Percentiles rank a stretch among this genome's conserved stretches.
Evolutionary conservation across 1,284 basidiomycete species (phyloP).

Genomic region (Rhodotorula sp.): DNA sequence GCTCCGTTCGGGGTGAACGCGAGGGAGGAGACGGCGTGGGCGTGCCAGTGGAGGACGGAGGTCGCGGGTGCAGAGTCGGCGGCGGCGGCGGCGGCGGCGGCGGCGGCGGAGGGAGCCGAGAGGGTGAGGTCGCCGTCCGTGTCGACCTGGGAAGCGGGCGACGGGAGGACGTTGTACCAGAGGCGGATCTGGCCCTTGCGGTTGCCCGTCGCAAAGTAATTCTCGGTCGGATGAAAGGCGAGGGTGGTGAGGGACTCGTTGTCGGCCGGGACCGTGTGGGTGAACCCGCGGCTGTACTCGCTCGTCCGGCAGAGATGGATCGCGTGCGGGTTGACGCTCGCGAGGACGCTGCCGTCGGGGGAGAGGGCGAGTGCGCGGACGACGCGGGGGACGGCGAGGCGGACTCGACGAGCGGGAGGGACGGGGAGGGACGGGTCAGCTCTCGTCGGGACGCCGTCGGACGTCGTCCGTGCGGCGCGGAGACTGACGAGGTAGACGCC

Average conservation of each 20-base stretch:
- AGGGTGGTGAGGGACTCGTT: conserved; percentile 68
- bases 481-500: conserved; percentile 26
- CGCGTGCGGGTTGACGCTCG: conserved; percentile 27
- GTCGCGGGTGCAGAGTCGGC: conserved; percentile 57
- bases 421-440: conserved; percentile 50
- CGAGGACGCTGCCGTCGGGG: conserved; percentile 22
- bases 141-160: conserved; percentile 54
- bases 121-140: conserved; percentile 9
- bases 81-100: too few species aligned
- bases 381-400: conserved; percentile 53
- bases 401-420: conserved; percentile 58
- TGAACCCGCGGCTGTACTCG: conserved; percentile 33
- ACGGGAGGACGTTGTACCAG: conserved; percentile 78
- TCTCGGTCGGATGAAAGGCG: conserved; percentile 82
- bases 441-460: conserved; percentile 42
- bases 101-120: neutral
- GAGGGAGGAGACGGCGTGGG: conserved; percentile 86
- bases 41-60: conserved; percentile 92
- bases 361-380: conserved; percentile 66
- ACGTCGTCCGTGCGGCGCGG: conserved; percentile 8
- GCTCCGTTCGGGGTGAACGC: conserved; percentile 87
- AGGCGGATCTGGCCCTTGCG: conserved; percentile 76
- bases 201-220: conserved; percentile 94
- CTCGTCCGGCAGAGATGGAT: conserved; percentile 29
- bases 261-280: conserved; percentile 57